phyloP scores from a whole-genome alignment of 345 rosid genomes.

The Euphorbia pulcherrima region DNA sequence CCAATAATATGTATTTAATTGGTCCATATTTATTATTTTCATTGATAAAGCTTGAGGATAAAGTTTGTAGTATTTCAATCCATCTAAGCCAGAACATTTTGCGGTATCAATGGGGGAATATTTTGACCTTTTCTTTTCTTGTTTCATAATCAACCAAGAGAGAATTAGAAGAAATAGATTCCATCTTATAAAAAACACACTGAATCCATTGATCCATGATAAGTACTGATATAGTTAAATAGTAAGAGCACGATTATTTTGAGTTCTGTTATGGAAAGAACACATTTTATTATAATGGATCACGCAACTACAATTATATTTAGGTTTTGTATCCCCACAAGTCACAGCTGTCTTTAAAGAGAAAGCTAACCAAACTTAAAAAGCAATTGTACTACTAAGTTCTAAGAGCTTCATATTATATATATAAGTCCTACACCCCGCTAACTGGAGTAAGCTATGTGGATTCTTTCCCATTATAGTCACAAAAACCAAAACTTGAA shows the following conservation, averaged over 20 bases:
- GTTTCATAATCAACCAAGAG: not conserved
- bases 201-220: not conserved
- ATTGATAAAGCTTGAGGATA: not conserved
- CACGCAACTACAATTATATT: not conserved
- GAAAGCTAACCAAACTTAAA: not conserved
- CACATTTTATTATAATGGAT: not conserved
- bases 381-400: not conserved
- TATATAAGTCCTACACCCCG: not conserved
- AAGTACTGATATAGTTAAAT: not conserved
- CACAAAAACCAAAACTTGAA: not conserved
- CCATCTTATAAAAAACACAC: not conserved
- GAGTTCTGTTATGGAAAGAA: not conserved
- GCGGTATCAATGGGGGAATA: not conserved
- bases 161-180: not conserved
- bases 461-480: not conserved
- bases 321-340: too few relatives aligned
- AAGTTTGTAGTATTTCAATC: not conserved
- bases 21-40: not conserved
- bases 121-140: not conserved
- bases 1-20: not conserved
- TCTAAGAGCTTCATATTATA: not conserved
- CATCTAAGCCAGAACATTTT: not conserved
- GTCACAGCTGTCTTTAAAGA: not conserved
- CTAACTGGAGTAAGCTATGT: not conserved
- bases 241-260: not conserved